These are phyloP conservation scores for Eragrostis curvula DNA, from an alignment of 176 grass and related monocot species.

Conservation along the genomic window DNA sequence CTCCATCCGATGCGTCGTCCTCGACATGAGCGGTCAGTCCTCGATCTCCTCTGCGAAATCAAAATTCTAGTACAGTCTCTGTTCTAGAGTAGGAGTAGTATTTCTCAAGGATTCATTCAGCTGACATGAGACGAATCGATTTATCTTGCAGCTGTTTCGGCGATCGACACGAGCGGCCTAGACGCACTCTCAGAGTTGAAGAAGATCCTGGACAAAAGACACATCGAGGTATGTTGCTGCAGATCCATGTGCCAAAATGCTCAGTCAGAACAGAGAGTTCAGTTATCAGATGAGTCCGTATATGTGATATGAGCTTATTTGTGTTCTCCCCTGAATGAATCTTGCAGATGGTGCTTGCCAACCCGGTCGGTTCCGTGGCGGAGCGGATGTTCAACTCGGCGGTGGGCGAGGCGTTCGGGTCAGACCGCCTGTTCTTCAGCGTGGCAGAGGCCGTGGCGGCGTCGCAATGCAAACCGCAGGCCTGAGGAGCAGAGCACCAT, in stretches of 20 bases:
- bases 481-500: background rate
- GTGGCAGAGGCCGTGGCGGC: constrained; percentile 74
- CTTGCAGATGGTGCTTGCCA: constrained; percentile 82
- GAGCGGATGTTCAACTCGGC: constrained; percentile 78
- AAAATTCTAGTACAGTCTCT: constrained; percentile 18
- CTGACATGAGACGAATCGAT: background rate
- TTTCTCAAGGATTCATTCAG: background rate
- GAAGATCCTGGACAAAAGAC: constrained; percentile 68
- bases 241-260: no score
- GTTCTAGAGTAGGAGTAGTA: constrained; percentile 16
- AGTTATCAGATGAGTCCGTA: no score
- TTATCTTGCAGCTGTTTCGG: constrained; percentile 65
- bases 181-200: constrained; percentile 83
- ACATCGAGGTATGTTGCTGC: no score
- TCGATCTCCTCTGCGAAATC: background rate
- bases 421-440: constrained; percentile 79
- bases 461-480: constrained; percentile 45
- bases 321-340: background rate
- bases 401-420: constrained; percentile 64
- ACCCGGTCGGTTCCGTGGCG: constrained; percentile 76
- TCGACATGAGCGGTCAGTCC: constrained; percentile 85
- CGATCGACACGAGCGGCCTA: constrained; percentile 90
- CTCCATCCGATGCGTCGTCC: constrained; percentile 66
- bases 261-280: no score
- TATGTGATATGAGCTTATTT: no score